A percentile compares a stretch with the other conserved stretches of the same genome.
These are phyloP conservation scores for Pulveroboletus sp. DNA, from an alignment of 768 basidiomycete species.

Conservation along the genomic window DNA sequence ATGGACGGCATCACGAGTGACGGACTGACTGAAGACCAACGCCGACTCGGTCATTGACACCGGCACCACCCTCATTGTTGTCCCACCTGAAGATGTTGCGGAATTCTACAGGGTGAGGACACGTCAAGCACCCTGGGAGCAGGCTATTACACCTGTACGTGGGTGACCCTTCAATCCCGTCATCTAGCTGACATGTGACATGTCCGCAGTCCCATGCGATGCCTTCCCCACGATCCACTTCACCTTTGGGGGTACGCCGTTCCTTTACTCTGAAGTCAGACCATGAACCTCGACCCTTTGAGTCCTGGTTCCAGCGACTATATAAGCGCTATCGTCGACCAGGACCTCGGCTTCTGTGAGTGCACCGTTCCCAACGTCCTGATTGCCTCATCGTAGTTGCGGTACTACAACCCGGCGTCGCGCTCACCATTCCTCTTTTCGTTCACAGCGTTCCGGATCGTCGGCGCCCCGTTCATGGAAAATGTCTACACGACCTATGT, in stretches of 20 bases:
- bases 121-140: constrained; percentile 12
- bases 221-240: not conserved
- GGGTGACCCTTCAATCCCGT: too few relatives aligned
- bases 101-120: constrained; percentile 22
- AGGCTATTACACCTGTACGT: constrained; percentile 32
- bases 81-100: constrained; percentile 6
- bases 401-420: too few relatives aligned
- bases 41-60: constrained; percentile 17
- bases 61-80: constrained; percentile 18
- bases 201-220: not conserved
- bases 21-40: not conserved
- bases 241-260: not conserved
- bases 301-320: constrained; percentile 22
- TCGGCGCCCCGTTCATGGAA: constrained; percentile 35
- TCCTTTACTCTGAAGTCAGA: not conserved
- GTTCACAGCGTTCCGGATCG: constrained; percentile 10
- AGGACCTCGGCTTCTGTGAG: constrained; percentile 1
- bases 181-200: too few relatives aligned
- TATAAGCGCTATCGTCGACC: constrained; percentile 27
- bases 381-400: not conserved
- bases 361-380: not conserved
- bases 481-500: constrained; percentile 43
- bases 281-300: constrained; percentile 38
- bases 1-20: constrained; percentile 2
- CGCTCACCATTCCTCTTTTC: too few relatives aligned